Evolutionary conservation across 2,329 filamentous ascomycete genomes (phyloP), one percentile per base, ranked within the genome.

Genomic region (Colletotrichum agaves): DNA sequence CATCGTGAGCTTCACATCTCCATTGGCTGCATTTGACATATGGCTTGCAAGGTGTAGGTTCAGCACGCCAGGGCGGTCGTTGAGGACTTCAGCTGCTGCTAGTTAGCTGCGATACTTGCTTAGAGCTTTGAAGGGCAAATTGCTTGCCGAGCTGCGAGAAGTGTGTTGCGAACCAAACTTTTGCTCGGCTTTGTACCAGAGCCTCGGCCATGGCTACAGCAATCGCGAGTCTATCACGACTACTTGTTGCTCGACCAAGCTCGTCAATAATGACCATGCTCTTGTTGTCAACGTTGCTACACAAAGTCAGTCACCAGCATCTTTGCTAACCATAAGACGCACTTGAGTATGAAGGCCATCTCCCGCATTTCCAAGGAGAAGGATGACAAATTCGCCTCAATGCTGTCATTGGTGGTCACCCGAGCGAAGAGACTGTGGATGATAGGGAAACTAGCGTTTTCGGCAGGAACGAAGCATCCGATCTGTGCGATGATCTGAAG

Each of bases 341-440:
- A 84, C 84, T 89, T 87, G 1, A 98, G 80, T 61, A 99, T 98
- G 76, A 97, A 97, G 0, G 94, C 93, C 81, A 95, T 97, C 74
- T 98, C 96, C 46, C 93, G 87, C 96, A 99, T 98, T 78, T 99
- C 96, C 0, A 93, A 87, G 0, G 94, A 93, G 75, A 98, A 99
- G 0, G 93, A 97, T 0, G 95, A 98, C 23, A 97, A 87, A 70
- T 97, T 98, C 15, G 91, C 91, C 79, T 97, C 93, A 21, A 97
- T 91, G 69, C 87, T 93, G 77, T 98, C 94, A 63, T 97, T 92
- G 44, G 93, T 91, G 0, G 94, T 95, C 8, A 97, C 85, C 2
- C 96, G 87, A 0, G 96, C 93, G 77, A 99, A 98, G 0, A 99
- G 85, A 69, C 93, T 93, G 70, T 92, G 88, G 1, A 92, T 85